A percentile compares a stretch with the other conserved stretches of the same genome.
Conservation (phyloP, 257 asterid species). For the Solanum gracilifrons region DNA sequence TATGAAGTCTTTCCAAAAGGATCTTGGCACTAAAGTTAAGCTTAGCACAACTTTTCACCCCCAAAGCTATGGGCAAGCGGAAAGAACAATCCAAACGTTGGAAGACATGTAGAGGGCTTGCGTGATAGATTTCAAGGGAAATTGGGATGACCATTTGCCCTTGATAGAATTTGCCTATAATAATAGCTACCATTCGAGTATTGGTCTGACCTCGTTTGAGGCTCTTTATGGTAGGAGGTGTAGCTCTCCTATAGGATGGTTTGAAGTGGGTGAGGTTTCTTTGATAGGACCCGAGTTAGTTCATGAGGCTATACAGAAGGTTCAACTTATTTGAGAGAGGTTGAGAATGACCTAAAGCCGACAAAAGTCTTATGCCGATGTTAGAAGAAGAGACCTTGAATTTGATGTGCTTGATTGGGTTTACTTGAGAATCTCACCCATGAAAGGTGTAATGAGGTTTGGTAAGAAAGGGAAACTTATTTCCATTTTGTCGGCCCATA, state of each 20-base stretch:
- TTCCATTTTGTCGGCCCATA: background rate
- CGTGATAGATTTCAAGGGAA: background rate
- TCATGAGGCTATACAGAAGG: background rate
- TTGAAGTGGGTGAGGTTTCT: background rate
- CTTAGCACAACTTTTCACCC: background rate
- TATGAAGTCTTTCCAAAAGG: background rate
- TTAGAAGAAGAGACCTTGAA: background rate
- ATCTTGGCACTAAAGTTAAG: too few relatives aligned
- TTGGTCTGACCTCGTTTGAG: background rate
- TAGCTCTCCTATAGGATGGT: too few relatives aligned
- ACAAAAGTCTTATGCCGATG: background rate
- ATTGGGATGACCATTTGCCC: background rate
- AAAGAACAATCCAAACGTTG: background rate
- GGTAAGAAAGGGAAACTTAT: too few relatives aligned
- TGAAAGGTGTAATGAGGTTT: background rate
- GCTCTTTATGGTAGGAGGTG: background rate
- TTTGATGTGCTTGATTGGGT: background rate
- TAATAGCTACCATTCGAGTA: background rate
- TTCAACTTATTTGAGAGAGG: background rate
- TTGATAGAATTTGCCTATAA: background rate
- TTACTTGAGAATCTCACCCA: background rate
- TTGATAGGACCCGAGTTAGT: background rate
- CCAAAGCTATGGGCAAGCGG: background rate
- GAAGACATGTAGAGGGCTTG: background rate
- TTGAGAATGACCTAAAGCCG: too few relatives aligned